phyloP scores from a whole-genome alignment of 345 rosid genomes.

The Toxicodendron radicans region DNA sequence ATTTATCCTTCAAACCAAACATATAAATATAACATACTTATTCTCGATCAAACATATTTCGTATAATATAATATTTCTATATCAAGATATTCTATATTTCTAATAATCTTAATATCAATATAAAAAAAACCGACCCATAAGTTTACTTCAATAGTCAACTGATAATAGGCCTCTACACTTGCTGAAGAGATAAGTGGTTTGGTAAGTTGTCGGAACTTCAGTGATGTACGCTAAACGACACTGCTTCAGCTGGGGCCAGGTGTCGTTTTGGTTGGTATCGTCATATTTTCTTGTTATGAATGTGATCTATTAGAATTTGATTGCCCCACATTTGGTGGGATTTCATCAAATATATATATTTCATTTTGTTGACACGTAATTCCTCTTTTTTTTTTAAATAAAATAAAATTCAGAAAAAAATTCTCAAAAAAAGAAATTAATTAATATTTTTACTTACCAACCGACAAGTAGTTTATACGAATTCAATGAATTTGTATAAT shows the following conservation, averaged over 20 bases:
- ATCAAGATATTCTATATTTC: no score
- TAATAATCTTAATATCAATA: no score
- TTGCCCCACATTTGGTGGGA: background rate
- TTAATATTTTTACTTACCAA: background rate
- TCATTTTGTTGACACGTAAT: slow-evolving; percentile 1
- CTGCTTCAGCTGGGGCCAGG: slow-evolving; percentile 2
- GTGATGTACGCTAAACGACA: background rate
- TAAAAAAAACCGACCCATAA: no score
- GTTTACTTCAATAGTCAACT: no score
- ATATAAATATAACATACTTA: no score
- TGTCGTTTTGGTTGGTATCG: background rate
- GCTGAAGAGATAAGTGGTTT: slow-evolving; percentile 5
- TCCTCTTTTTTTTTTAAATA: background rate
- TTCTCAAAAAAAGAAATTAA: background rate
- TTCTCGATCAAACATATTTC: no score
- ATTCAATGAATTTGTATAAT: no score
- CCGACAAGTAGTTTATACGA: background rate
- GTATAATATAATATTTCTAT: no score
- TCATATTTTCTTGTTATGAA: background rate
- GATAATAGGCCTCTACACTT: background rate
- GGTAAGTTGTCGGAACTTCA: background rate
- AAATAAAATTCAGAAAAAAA: background rate
- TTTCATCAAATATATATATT: background rate
- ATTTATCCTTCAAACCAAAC: no score
- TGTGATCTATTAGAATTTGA: background rate